These are phyloP conservation scores for Dorcoceras hygrometricum DNA, from an alignment of 257 asterid genomes.

Conservation along the genomic window DNA sequence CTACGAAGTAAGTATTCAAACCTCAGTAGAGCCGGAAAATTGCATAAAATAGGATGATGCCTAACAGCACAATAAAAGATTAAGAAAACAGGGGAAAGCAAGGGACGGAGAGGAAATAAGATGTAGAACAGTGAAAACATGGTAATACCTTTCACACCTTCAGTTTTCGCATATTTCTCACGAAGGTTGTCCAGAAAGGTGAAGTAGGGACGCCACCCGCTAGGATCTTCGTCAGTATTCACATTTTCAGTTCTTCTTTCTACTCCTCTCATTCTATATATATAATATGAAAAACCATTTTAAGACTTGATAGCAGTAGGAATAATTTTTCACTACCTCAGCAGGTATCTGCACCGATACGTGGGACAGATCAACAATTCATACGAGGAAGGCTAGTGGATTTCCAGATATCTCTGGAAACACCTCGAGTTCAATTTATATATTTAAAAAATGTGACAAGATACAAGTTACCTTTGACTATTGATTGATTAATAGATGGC, in stretches of 20 bases:
- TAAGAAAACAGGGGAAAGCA: constrained; percentile 1
- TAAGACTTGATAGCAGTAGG: constrained; percentile 13
- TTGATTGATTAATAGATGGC: background rate
- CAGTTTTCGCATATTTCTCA: constrained; percentile 72
- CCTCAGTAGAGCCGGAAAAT: no score
- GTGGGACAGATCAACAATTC: background rate
- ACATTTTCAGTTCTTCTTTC: constrained; percentile 65
- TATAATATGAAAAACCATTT: constrained; percentile 22
- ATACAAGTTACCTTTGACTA: background rate
- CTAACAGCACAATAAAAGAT: background rate
- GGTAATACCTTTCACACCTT: constrained; percentile 64
- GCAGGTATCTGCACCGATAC: constrained; percentile 1
- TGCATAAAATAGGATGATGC: background rate
- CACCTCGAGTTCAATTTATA: background rate
- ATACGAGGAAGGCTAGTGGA: background rate
- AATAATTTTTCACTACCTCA: background rate
- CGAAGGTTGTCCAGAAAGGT: constrained; percentile 64
- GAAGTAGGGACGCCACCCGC: constrained; percentile 82
- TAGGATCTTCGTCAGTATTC: constrained; percentile 76
- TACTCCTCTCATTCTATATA: constrained; percentile 64
- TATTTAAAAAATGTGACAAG: background rate
- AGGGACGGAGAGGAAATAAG: background rate
- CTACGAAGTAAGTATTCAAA: no score
- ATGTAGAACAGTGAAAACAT: constrained; percentile 16
- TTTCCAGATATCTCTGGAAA: background rate